Percentiles rank a stretch among this genome's conserved stretches.
Conservation (phyloP, 1,284 basidiomycete genomes). For the Fomitopsis palustris region DNA sequence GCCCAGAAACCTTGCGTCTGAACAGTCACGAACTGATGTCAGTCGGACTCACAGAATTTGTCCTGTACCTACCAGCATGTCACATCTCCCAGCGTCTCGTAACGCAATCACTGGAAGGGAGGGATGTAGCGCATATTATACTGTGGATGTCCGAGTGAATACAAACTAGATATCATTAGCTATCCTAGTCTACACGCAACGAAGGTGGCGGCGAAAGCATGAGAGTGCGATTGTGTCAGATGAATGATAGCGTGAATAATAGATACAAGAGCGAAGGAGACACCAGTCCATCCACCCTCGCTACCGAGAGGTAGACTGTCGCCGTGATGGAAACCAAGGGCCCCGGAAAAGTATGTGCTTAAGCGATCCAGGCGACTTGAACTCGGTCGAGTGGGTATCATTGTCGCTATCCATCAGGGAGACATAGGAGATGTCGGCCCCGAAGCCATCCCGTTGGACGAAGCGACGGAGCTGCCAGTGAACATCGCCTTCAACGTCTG, state of each 20-base stretch:
- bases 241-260: neutral
- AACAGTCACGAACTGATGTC: too few relatives aligned
- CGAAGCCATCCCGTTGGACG: neutral
- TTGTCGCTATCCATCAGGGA: neutral
- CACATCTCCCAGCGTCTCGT: too few relatives aligned
- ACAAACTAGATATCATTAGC: conserved; percentile 2
- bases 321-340: neutral
- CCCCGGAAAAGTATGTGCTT: neutral
- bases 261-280: neutral
- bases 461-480: conserved; percentile 23
- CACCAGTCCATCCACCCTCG: neutral
- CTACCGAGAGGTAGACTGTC: neutral
- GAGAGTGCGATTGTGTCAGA: neutral
- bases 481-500: conserved; percentile 88
- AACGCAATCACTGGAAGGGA: neutral
- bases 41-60: too few relatives aligned
- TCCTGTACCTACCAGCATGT: too few relatives aligned
- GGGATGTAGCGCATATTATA: neutral
- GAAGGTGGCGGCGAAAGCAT: neutral
- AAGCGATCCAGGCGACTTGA: neutral
- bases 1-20: neutral
- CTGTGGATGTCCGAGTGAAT: neutral
- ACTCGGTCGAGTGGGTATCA: neutral
- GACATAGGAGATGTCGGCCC: neutral
- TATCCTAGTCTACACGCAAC: neutral